Base-by-base conservation (phyloP, 345 rosid species). In the Euphorbia lathyris region DNA sequence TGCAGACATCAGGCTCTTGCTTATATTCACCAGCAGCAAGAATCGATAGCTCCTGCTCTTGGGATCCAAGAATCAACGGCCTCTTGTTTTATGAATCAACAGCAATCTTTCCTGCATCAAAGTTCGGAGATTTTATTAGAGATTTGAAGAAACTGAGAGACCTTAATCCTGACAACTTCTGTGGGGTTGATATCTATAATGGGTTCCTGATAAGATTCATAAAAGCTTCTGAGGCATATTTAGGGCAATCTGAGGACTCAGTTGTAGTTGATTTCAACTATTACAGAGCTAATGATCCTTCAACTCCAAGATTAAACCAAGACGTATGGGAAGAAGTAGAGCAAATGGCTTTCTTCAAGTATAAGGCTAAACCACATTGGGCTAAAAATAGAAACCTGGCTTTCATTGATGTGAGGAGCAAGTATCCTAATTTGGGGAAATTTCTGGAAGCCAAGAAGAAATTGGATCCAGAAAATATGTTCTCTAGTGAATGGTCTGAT, bases 301-400 rank as follows among this genome's bases (percentile, higher is more conserved):
- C 79, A 12, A 87, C 81, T 6, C 98, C 93, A 12, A 85, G 97
- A 45, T 29, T 91, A 51, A 87, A 88, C 66, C 76, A 94, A 80
- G 93, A 91, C 51, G 77, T 82, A 32, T 83, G 86, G 91, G 98
- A 90, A 80, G 97, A 94, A 83, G 74, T 91, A 19, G 97, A 94
- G 87, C 97, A 91, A 72, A 84, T 94, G 73, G 98, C 96, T 5
- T 89, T 94, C 74, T 68, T 87, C 68, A 88, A 88, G 66, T 40
- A 91, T 23, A 87, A 84, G n/a, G 97, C 97, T 0, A 88, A 72
- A 70, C 95, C 98, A 0, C 98, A 94, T 66, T 94, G 96, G 96
- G 92, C 84, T 8, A 94, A 94, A 78, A 94, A 91, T 45, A 83
- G 90, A 77, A 90, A 88, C 68, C 19, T 82, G 43, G 92, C 88